phyloP scores from a whole-genome alignment of 495 filamentous ascomycete genomes.

The Penicillium pancosmium region DNA sequence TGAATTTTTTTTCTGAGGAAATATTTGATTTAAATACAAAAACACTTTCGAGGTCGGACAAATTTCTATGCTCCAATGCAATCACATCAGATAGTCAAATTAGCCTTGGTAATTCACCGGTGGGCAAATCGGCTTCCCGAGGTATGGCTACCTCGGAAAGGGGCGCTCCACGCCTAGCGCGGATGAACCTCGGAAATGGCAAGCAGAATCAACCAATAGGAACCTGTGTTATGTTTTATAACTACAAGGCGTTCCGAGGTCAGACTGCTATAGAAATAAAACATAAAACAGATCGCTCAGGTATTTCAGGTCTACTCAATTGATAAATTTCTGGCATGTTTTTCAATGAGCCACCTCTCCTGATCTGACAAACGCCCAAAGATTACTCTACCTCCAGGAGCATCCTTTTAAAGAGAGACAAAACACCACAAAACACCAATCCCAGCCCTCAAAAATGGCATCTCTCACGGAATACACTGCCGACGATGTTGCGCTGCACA shows the following conservation, averaged over 20 bases:
- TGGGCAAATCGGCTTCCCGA: not conserved
- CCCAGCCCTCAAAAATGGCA: conserved; percentile 2
- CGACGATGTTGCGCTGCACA: conserved; percentile 48
- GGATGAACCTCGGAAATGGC: not conserved
- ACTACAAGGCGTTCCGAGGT: not conserved
- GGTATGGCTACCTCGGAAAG: not conserved
- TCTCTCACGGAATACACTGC: conserved; percentile 32
- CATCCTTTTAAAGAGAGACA: too few relatives aligned
- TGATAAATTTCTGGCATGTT: too few relatives aligned
- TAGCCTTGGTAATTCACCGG: not conserved
- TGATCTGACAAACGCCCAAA: too few relatives aligned
- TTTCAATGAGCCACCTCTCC: too few relatives aligned
- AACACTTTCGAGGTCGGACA: not conserved
- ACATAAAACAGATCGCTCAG: not conserved
- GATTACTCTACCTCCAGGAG: too few relatives aligned
- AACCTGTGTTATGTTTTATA: not conserved
- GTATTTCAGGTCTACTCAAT: not conserved
- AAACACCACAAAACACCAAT: not conserved
- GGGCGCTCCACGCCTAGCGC: not conserved
- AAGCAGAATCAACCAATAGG: not conserved
- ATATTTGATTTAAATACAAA: not conserved
- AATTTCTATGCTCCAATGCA: not conserved
- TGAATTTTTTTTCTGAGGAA: not conserved
- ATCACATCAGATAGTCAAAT: not conserved
- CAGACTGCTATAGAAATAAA: not conserved